These are phyloP conservation scores for Salix udensis DNA, from an alignment of 345 rosid species.

Conservation along the genomic window DNA sequence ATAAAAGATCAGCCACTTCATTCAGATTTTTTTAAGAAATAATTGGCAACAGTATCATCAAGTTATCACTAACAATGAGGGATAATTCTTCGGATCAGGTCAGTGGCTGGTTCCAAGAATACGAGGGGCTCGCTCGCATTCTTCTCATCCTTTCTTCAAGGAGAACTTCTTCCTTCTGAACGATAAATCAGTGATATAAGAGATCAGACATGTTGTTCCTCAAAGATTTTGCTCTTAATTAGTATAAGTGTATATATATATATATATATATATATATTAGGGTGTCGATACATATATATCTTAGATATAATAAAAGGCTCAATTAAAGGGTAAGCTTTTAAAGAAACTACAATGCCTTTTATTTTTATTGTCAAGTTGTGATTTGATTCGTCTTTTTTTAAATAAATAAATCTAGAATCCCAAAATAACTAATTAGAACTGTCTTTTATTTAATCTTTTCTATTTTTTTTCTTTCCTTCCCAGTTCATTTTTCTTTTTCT, in stretches of 20 bases:
- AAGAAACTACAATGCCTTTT: too few relatives aligned
- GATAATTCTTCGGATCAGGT: conserved; percentile 39
- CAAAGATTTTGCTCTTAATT: neutral
- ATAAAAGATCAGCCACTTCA: neutral
- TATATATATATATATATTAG: neutral
- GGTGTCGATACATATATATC: neutral
- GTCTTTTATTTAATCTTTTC: too few relatives aligned
- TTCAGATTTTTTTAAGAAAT: neutral
- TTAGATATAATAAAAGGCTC: too few relatives aligned
- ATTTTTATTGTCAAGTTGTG: too few relatives aligned
- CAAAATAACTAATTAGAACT: too few relatives aligned
- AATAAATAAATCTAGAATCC: too few relatives aligned
- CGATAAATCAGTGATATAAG: neutral
- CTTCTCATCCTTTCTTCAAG: conserved; percentile 63
- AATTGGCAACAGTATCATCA: neutral
- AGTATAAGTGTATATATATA: neutral
- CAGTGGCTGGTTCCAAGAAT: conserved; percentile 91
- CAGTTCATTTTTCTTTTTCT: too few relatives aligned
- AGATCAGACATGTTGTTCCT: neutral
- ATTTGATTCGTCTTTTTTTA: too few relatives aligned
- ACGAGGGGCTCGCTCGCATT: conserved; percentile 71
- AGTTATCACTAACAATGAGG: neutral
- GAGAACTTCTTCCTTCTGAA: conserved; percentile 34
- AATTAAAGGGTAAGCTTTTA: too few relatives aligned
- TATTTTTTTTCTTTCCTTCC: too few relatives aligned